Evolutionary conservation across 2,329 filamentous ascomycete species (phyloP).

Genomic region (Aspergillus thermomutatus): DNA sequence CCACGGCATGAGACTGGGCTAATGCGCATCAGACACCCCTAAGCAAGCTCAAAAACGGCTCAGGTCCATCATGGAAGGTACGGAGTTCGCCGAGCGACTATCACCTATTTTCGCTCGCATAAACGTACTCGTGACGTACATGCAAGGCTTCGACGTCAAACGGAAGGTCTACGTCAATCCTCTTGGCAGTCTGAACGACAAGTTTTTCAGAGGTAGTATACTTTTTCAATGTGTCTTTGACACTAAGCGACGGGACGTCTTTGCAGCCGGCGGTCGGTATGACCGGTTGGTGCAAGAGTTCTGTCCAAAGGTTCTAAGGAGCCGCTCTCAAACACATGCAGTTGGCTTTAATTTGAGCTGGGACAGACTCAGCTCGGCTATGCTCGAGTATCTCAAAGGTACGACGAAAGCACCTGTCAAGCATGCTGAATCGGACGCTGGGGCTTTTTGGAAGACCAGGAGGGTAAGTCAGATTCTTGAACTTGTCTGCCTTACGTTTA

Average conservation of each 20-base stretch:
- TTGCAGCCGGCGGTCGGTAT: slow-evolving; percentile 91
- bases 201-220: slow-evolving; percentile 80
- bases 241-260: slow-evolving; percentile 73
- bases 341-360: slow-evolving; percentile 91
- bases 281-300: slow-evolving; percentile 85
- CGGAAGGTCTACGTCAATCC: slow-evolving; percentile 82
- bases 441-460: slow-evolving; percentile 59
- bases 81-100: slow-evolving; percentile 50
- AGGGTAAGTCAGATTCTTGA: slow-evolving; percentile 50
- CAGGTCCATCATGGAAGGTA: slow-evolving; percentile 52
- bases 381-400: slow-evolving; percentile 51
- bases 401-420: slow-evolving; percentile 59
- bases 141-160: slow-evolving; percentile 69
- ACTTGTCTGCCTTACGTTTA: neutral
- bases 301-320: slow-evolving; percentile 63
- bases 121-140: slow-evolving; percentile 71
- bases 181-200: slow-evolving; percentile 83
- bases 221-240: slow-evolving; percentile 91
- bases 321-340: slow-evolving; percentile 67
- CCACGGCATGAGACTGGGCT: slow-evolving; percentile 53
- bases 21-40: slow-evolving; percentile 60
- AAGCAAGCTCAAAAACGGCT: slow-evolving; percentile 70
- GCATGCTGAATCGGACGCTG: slow-evolving; percentile 62
- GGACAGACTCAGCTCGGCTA: slow-evolving; percentile 70
- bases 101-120: slow-evolving; percentile 69